phyloP scores from a whole-genome alignment of 2,329 filamentous ascomycete genomes.

The Truncatella angustata region DNA sequence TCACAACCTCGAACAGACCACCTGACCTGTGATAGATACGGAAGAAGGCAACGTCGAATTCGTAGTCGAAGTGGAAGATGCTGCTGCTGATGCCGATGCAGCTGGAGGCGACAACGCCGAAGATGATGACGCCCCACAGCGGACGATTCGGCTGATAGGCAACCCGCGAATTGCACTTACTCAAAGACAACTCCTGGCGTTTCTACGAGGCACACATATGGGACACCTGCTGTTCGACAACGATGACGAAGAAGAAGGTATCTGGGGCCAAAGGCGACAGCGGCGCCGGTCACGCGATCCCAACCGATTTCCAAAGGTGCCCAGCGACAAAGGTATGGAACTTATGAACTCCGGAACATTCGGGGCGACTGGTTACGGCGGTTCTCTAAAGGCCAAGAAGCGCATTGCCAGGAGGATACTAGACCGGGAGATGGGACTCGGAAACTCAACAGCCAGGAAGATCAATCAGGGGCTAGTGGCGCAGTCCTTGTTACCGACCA shows the following conservation, averaged over 20 bases:
- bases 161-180: slow-evolving; percentile 17
- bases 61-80: slow-evolving; percentile 28
- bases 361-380: slow-evolving; percentile 58
- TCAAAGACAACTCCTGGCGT: slow-evolving; percentile 38
- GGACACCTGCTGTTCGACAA: slow-evolving; percentile 34
- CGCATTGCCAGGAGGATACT: slow-evolving; percentile 70
- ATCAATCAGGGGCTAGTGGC: slow-evolving; percentile 65
- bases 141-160: not conserved
- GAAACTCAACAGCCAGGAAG: slow-evolving; percentile 55
- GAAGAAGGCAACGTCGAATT: slow-evolving; percentile 28
- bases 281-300: slow-evolving; percentile 45
- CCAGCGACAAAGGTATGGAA: slow-evolving; percentile 71
- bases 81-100: slow-evolving; percentile 26
- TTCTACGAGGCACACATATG: slow-evolving; percentile 38
- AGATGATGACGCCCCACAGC: slow-evolving; percentile 12
- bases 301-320: slow-evolving; percentile 75
- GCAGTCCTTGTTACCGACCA: slow-evolving; percentile 74
- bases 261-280: slow-evolving; percentile 42
- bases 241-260: slow-evolving; percentile 32
- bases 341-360: slow-evolving; percentile 84
- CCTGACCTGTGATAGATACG: slow-evolving; percentile 14
- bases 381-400: slow-evolving; percentile 51
- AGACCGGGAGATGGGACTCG: slow-evolving; percentile 77
- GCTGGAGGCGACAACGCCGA: slow-evolving; percentile 16
- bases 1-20: not conserved